A percentile compares a stretch with the other conserved stretches of the same genome.
Evolutionary conservation across 345 rosid genomes (phyloP).

Genomic region (Eucalyptus urophylla): DNA sequence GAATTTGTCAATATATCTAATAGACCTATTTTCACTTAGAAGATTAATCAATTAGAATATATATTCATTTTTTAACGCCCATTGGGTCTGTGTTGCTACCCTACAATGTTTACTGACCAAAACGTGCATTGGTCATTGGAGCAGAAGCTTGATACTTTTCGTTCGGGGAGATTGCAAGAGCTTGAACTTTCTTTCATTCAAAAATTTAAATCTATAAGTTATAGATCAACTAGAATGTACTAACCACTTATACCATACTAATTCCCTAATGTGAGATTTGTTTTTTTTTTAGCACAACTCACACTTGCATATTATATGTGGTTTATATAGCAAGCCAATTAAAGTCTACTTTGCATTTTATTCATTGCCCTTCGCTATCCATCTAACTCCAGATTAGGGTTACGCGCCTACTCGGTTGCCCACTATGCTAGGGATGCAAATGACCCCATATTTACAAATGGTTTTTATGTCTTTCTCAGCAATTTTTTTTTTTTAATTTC

Average conservation of each 20-base stretch:
- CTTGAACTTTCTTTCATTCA: too few species aligned
- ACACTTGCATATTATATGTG: too few species aligned
- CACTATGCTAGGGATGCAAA: too few species aligned
- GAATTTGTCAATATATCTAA: accelerated
- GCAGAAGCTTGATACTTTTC: accelerated
- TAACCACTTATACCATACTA: too few species aligned
- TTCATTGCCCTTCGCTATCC: background rate
- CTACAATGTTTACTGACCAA: accelerated
- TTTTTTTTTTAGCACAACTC: too few species aligned
- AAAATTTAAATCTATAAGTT: too few species aligned
- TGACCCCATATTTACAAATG: background rate
- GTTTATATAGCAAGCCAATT: background rate
- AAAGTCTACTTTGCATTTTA: too few species aligned
- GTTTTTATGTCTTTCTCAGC: background rate
- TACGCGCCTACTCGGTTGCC: background rate
- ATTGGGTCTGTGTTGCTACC: too few species aligned
- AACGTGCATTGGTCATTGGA: accelerated
- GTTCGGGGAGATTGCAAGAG: accelerated
- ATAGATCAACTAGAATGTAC: too few species aligned
- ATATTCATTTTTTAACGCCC: too few species aligned
- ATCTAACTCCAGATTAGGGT: background rate
- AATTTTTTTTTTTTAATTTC: too few species aligned
- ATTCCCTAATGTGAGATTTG: too few species aligned
- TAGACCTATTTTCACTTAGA: accelerated
- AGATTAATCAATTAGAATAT: accelerated